phyloP scores from a whole-genome alignment of 2,329 filamentous ascomycete genomes.

The Claviceps fusiformis region DNA sequence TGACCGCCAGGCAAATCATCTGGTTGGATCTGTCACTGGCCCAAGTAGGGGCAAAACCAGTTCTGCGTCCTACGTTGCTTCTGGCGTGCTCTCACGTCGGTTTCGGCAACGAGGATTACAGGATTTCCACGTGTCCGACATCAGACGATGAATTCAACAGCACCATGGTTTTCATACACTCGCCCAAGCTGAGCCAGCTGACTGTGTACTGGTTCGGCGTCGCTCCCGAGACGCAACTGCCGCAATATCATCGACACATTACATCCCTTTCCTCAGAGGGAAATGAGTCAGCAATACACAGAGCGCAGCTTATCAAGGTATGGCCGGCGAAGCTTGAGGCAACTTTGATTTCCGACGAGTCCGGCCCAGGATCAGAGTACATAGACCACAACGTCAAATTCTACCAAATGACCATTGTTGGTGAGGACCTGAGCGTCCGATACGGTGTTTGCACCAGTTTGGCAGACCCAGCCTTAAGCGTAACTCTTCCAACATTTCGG shows the following conservation, averaged over 20 bases:
- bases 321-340: slow-evolving; percentile 13
- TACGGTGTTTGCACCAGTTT: slow-evolving; percentile 23
- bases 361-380: slow-evolving; percentile 18
- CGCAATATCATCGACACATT: slow-evolving; percentile 25
- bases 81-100: slow-evolving; percentile 17
- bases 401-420: slow-evolving; percentile 32
- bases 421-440: slow-evolving; percentile 27
- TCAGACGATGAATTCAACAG: slow-evolving; percentile 10
- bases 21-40: slow-evolving; percentile 28
- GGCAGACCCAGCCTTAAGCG: slow-evolving; percentile 11
- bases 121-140: slow-evolving; percentile 17
- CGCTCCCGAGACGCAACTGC: slow-evolving; percentile 12
- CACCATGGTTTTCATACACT: slow-evolving; percentile 22
- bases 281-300: slow-evolving; percentile 1
- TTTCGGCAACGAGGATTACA: slow-evolving; percentile 12
- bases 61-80: slow-evolving; percentile 13
- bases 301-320: slow-evolving; percentile 16
- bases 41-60: background rate
- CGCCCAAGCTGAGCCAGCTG: slow-evolving; percentile 17
- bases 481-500: slow-evolving; percentile 16
- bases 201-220: slow-evolving; percentile 23
- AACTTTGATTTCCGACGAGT: slow-evolving; percentile 1
- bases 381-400: slow-evolving; percentile 24
- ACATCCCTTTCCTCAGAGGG: slow-evolving; percentile 13
- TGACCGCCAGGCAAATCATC: slow-evolving; percentile 40